Base-by-base conservation (phyloP, 2,329 filamentous ascomycete genomes). In the Daldinia sp. region DNA sequence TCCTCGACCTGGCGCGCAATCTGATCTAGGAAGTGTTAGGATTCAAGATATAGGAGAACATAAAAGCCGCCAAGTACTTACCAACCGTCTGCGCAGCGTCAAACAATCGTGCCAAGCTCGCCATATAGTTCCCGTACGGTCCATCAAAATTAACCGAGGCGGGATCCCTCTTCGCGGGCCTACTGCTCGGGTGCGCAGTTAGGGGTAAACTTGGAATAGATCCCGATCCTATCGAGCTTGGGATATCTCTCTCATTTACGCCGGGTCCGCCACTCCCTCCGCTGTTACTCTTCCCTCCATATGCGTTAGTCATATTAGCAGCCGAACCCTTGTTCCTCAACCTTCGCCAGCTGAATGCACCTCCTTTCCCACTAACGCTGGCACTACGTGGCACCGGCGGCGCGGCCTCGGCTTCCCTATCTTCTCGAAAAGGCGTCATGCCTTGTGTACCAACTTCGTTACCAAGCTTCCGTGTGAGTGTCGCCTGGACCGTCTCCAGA, bases 1-100 rank as follows among this genome's bases (percentile, higher is more conserved):
- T 98, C 95, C 78, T 98, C 95, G 53, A 98, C 94, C 83, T 98
- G 95, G 72, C 95, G 92, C 60, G 94, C 93, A 79, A 98, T 95
- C 88, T 97, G 93, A 84, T 98, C 94, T 97, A 74, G 42, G 61
- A 26, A 6, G 28, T 30, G 70, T 82, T 65, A 82, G 76, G 44
- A 60, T 55, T 28, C 15, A 18, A 10, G 7, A 62, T n/a, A 48
- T 12, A 46, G 13, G n/a, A 4, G 18, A 42, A 53, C 3, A 13
- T 39, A 35, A 57, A 20, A n/a, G 20, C 28, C 4, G 30, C 51
- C 30, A 20, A 33, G 60, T 67, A 82, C 90, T 85, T 87, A 98
- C 96, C 96, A 78, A 99, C 85, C 64, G 94, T 88, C 82, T 98
- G 96, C 60, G 90, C 95, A 72, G 94, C 93, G 82, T 98, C 96